Base-by-base conservation (phyloP, 2,329 filamentous ascomycete species). In the Curvularia verruculosa region DNA sequence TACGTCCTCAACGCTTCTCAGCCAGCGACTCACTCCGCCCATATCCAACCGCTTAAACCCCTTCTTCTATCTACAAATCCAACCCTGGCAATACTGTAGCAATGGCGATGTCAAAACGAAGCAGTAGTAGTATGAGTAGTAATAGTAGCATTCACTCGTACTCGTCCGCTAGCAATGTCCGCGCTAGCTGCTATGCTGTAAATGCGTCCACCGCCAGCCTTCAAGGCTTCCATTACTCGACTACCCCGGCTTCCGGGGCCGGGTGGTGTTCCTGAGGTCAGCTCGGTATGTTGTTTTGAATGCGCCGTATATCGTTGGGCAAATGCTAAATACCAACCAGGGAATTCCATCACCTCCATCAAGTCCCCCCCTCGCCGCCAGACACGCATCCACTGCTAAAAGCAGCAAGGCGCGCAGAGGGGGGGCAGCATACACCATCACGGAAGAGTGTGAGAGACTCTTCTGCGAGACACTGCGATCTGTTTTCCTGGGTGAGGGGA, bases 391-490 rank as follows among this genome's bases (percentile, higher is more conserved):
- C 37, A 21, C 54, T 45, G 87, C 87, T 78, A 81, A 89, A 75
- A 67, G 59, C 66, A 67, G 69, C 66, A 65, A 66, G 74, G 79
- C 79, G 78, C 76, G 78, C 71, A 81, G 79, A 89, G 90, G 90
- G 90, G 92, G 92, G 92, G 92, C 92, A 89, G 88, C 91, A 90
- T 87, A 91, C 82, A 88, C 89, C 83, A 96, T 96, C 85, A 92
- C 90, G 91, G 92, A 90, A 92, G 92, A 96, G 91, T 96, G 93
- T 96, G 93, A 96, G 92, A 97, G 93, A 85, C 94, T 96, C 89
- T 96, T 96, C 87, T 96, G 93, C 83, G 92, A 94, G 89, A 89
- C 88, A 85, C 91, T 96, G 88, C 90, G 87, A 82, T 83, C 88
- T 83, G 89, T 91, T 84, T 96, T 97, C 87, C 90, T 89, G 85